A percentile compares a stretch with the other conserved stretches of the same genome.
Evolutionary conservation across 768 basidiomycete genomes (phyloP).

Genomic region (Fistulinella prunicolor): DNA sequence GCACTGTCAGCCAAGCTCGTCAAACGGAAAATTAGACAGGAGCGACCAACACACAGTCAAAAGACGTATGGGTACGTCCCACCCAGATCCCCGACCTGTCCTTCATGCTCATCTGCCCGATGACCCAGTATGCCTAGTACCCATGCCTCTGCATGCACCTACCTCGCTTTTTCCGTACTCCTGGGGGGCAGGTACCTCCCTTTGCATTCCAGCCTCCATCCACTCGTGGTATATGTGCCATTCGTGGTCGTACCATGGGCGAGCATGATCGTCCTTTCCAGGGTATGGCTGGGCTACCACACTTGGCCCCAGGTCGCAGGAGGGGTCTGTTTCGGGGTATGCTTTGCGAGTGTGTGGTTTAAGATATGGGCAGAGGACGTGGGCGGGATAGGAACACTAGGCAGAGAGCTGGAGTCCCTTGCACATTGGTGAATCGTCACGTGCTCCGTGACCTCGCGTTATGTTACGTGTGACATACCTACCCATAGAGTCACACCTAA

Average conservation of each 20-base stretch:
- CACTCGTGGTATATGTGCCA: constrained; percentile 33
- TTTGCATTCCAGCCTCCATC: constrained; percentile 52
- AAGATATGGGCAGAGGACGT: constrained; percentile 45
- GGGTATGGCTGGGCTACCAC: constrained; percentile 77
- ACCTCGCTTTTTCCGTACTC: constrained; percentile 57
- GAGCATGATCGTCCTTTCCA: constrained; percentile 52
- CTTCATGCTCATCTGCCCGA: neutral
- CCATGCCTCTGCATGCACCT: constrained; percentile 68
- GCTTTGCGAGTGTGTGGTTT: constrained; percentile 56
- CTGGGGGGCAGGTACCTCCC: constrained; percentile 59
- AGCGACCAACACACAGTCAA: constrained; percentile 47
- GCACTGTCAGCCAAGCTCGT: constrained; percentile 55
- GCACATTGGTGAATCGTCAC: neutral
- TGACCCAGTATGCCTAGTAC: constrained; percentile 78
- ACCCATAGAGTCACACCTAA: neutral
- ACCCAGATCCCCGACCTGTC: neutral
- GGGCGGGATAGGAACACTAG: constrained; percentile 19
- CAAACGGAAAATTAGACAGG: constrained; percentile 62
- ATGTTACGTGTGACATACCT: constrained; percentile 23
- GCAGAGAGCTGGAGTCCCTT: constrained; percentile 12
- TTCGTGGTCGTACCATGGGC: constrained; percentile 56
- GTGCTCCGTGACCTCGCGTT: constrained; percentile 23
- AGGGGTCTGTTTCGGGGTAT: constrained; percentile 54
- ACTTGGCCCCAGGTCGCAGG: constrained; percentile 65
- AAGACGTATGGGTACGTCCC: constrained; percentile 69